These are phyloP conservation scores for Turnera subulata DNA, from an alignment of 345 rosid genomes.

Conservation along the genomic window DNA sequence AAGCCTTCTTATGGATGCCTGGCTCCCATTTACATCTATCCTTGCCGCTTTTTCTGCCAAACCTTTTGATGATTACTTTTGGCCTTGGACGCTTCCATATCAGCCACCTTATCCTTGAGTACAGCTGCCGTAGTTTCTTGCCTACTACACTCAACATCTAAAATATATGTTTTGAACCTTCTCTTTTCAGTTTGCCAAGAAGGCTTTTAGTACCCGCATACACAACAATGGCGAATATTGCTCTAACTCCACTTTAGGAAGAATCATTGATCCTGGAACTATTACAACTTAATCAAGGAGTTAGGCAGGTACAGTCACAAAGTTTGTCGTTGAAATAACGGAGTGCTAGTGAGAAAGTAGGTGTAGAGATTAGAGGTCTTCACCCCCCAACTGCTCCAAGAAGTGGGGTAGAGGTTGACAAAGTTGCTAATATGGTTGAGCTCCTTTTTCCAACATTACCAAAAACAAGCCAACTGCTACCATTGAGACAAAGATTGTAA, in stretches of 20 bases:
- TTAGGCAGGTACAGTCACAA: conserved; percentile 6
- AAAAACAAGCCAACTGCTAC: conserved; percentile 46
- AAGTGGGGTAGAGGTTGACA: conserved; percentile 37
- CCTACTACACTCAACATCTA: conserved; percentile 41
- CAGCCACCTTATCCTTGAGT: conserved; percentile 54
- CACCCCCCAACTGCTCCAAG: conserved; percentile 42
- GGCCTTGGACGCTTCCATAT: conserved; percentile 53
- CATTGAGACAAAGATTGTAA: conserved; percentile 14
- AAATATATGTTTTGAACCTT: conserved; percentile 14
- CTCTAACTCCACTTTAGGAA: background rate
- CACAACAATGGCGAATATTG: background rate
- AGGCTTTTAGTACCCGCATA: conserved; percentile 1
- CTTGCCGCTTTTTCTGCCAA: conserved; percentile 42
- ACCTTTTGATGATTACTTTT: conserved; percentile 56
- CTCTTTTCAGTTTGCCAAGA: no score
- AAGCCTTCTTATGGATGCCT: conserved; percentile 21
- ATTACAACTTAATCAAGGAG: conserved; percentile 1
- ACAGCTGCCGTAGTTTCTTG: conserved; percentile 48
- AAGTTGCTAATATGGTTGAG: conserved; percentile 39
- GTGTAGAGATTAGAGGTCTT: conserved; percentile 23
- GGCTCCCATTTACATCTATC: conserved; percentile 30
- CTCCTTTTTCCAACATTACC: conserved; percentile 43
- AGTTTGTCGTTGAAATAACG: conserved; percentile 6
- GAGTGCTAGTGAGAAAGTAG: conserved; percentile 21
- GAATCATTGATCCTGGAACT: no score